Base-by-base conservation (phyloP, 163 green algal species). In the Scenedesmus sp. region DNA sequence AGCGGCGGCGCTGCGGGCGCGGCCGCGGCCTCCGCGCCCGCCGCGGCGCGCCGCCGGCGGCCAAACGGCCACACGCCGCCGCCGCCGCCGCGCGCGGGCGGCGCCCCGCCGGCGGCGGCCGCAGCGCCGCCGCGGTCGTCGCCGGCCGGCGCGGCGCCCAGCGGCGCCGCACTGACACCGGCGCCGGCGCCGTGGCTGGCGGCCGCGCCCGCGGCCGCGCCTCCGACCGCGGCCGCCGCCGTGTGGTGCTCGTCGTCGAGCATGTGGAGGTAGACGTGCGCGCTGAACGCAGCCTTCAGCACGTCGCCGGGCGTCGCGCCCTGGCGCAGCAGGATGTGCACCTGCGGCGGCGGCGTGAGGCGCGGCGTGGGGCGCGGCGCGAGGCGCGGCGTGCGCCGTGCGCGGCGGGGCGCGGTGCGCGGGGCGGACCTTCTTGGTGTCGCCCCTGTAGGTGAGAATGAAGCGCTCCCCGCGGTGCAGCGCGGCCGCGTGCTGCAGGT, bases 191-290 rank as follows among this genome's bases (percentile, higher is more conserved):
- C 42, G 65, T 44, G 72, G 65, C 42, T 81, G 18, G 34, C 45
- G 24, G 15, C 33, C 54, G 36, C 14, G 22, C 6, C n/a, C 6
- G 11, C 5, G 34, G 31, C 34, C 6, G 33, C 26, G 62, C 62
- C 71, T 36, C 39, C 70, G 39, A n/a, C 70, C 56, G 56, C 50
- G 18, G 15, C 22, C 6, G 0, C 29, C 13, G 44, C 18, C 34
- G 54, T 14, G 9, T 13, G 28, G n/a, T 76, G 50, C 58, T 77
- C 69, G 57, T 70, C 47, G 29, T 91, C 83, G 31, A 94, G 26
- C 53, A 95, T 56, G 86, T 91, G 83, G 60, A 94, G 60, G 29
- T 95, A 78, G 14, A 89, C 33, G 72, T 95, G 89, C 2, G 89
- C 89, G 29, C 85, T 82, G 62, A 95, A 89, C 0, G 87, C 84